Evolutionary conservation across 306 rosid species (phyloP).

Genomic region (Ochetophila trinervis): DNA sequence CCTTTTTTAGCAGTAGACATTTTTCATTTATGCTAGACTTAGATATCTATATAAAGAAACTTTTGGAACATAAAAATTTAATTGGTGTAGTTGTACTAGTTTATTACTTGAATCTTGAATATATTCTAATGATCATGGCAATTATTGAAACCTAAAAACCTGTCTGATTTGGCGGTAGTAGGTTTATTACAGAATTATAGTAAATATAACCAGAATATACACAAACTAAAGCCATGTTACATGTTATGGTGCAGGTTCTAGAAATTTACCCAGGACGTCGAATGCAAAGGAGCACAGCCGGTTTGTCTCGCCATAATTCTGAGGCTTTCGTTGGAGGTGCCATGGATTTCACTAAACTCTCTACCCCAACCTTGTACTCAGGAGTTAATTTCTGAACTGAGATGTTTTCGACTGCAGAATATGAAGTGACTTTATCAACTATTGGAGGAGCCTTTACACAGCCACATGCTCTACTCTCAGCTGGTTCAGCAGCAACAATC

Average conservation of each 20-base stretch:
- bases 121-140: not conserved
- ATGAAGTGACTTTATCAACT: slow-evolving; percentile 60
- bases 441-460: slow-evolving; percentile 66
- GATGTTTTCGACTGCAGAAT: slow-evolving; percentile 54
- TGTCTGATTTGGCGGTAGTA: slow-evolving; percentile 2
- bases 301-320: slow-evolving; percentile 64
- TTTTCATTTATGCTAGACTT: not conserved
- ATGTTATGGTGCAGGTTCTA: not conserved
- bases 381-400: slow-evolving; percentile 78
- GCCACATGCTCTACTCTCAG: slow-evolving; percentile 68
- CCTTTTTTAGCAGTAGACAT: not conserved
- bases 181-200: slow-evolving; percentile 3
- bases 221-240: not conserved
- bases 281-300: slow-evolving; percentile 71
- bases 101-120: too few relatives aligned
- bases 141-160: not conserved
- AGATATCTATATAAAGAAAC: not conserved
- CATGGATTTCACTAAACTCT: slow-evolving; percentile 64
- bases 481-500: slow-evolving; percentile 61
- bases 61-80: too few relatives aligned
- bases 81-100: too few relatives aligned
- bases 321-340: slow-evolving; percentile 84
- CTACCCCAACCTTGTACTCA: slow-evolving; percentile 80
- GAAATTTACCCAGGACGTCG: slow-evolving; percentile 82
- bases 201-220: not conserved